phyloP scores from a whole-genome alignment of 805 yeast species.

The Metschnikowia orientalis region DNA sequence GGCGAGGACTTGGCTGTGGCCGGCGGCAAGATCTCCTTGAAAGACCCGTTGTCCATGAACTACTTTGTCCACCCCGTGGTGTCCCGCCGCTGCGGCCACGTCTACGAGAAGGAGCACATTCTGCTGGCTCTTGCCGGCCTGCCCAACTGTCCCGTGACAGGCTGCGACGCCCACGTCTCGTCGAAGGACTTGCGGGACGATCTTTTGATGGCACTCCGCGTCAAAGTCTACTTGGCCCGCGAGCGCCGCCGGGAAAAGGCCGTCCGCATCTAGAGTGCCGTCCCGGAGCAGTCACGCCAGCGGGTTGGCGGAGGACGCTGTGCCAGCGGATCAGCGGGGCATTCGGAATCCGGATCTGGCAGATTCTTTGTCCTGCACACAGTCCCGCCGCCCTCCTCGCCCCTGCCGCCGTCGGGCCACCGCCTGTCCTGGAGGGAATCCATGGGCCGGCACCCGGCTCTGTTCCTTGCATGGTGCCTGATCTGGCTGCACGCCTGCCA shows the following conservation, averaged over 20 bases:
- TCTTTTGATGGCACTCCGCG: slow-evolving; percentile 51
- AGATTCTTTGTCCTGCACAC: too few species aligned
- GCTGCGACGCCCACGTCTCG: slow-evolving; percentile 41
- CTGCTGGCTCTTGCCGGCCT: slow-evolving; percentile 23
- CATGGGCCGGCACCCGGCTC: too few species aligned
- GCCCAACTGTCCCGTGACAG: slow-evolving; percentile 55
- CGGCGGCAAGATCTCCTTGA: slow-evolving; percentile 67
- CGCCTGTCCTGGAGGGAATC: too few species aligned
- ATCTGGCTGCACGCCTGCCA: too few species aligned
- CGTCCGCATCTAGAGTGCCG: slow-evolving; percentile 2
- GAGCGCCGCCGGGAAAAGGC: slow-evolving; percentile 13
- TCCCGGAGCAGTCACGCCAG: background rate
- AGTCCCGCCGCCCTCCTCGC: too few species aligned
- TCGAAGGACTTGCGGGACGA: slow-evolving; percentile 42
- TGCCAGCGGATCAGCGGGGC: too few species aligned
- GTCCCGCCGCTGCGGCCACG: slow-evolving; percentile 57
- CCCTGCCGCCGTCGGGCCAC: too few species aligned
- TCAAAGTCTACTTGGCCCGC: slow-evolving; percentile 32
- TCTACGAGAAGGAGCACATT: slow-evolving; percentile 51
- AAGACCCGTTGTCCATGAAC: slow-evolving; percentile 61
- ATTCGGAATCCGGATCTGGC: too few species aligned
- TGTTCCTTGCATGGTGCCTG: too few species aligned
- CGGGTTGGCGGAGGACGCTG: background rate
- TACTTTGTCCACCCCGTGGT: slow-evolving; percentile 51
- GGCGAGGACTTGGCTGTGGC: slow-evolving; percentile 62